A percentile compares a stretch with the other conserved stretches of the same genome.
These are phyloP conservation scores for Plasmodium ovale DNA, from an alignment of 169 alveolate genomes.

Conservation along the genomic window DNA sequence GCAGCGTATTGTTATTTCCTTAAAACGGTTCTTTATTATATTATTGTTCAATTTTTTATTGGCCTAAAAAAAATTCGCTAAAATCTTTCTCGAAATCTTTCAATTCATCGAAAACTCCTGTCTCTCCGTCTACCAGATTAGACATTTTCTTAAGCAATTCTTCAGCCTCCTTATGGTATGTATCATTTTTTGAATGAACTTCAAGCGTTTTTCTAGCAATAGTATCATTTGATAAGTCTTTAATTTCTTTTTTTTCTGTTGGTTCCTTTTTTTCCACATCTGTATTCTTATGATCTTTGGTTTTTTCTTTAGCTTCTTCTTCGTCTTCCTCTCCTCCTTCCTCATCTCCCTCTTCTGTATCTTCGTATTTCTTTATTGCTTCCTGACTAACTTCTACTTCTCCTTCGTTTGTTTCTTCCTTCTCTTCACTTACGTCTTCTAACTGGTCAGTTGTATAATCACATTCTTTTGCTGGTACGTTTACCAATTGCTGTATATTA, in stretches of 20 bases:
- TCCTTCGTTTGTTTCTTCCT: not conserved
- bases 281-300: not conserved
- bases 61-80: too few relatives aligned
- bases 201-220: not conserved
- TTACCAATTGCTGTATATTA: not conserved
- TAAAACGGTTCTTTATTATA: too few relatives aligned
- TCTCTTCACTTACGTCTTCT: not conserved
- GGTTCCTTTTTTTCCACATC: not conserved
- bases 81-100: not conserved
- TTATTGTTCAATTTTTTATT: not conserved
- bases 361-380: not conserved
- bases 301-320: not conserved
- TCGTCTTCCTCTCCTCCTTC: not conserved
- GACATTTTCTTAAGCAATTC: not conserved
- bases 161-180: not conserved
- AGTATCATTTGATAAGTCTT: not conserved
- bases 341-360: conserved; percentile 1
- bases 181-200: too few relatives aligned
- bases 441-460: not conserved
- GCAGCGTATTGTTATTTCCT: too few relatives aligned
- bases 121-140: not conserved
- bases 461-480: not conserved
- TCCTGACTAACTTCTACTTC: not conserved
- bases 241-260: too few relatives aligned
- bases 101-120: too few relatives aligned